Conservation (phyloP, 306 rosid genomes). For the Abrus precatorius region DNA sequence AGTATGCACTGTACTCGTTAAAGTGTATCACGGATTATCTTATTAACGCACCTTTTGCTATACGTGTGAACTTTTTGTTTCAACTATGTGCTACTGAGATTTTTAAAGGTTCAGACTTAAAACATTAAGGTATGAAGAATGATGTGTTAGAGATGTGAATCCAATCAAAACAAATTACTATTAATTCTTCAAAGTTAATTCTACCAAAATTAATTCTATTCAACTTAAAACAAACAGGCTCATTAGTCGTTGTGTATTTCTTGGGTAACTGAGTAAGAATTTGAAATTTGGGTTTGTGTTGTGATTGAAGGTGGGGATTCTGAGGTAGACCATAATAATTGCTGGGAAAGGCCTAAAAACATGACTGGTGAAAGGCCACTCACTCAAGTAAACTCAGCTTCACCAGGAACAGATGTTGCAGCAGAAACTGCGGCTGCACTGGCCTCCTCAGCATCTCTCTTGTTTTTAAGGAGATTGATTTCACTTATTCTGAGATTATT, state of each 20-base stretch:
- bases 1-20: constrained; percentile 57
- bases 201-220: too few relatives aligned
- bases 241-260: too few relatives aligned
- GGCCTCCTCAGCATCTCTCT: constrained; percentile 70
- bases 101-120: too few relatives aligned
- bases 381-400: constrained; percentile 63
- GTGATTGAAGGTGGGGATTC: constrained; percentile 73
- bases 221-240: too few relatives aligned
- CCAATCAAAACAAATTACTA: too few relatives aligned
- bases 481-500: constrained; percentile 62
- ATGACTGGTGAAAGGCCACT: constrained; percentile 67
- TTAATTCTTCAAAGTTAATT: too few relatives aligned
- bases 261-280: too few relatives aligned
- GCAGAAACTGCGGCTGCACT: constrained; percentile 86
- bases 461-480: constrained; percentile 59
- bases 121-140: too few relatives aligned
- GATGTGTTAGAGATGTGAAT: too few relatives aligned
- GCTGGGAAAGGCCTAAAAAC: constrained; percentile 81
- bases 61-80: constrained; percentile 52
- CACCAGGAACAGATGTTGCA: constrained; percentile 80
- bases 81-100: too few relatives aligned
- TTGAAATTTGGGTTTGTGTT: neutral
- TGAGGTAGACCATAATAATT: constrained; percentile 65
- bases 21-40: constrained; percentile 83
- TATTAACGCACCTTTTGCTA: constrained; percentile 71